phyloP scores from a whole-genome alignment of 768 basidiomycete genomes.

The Tricholoma bakamatsutake region DNA sequence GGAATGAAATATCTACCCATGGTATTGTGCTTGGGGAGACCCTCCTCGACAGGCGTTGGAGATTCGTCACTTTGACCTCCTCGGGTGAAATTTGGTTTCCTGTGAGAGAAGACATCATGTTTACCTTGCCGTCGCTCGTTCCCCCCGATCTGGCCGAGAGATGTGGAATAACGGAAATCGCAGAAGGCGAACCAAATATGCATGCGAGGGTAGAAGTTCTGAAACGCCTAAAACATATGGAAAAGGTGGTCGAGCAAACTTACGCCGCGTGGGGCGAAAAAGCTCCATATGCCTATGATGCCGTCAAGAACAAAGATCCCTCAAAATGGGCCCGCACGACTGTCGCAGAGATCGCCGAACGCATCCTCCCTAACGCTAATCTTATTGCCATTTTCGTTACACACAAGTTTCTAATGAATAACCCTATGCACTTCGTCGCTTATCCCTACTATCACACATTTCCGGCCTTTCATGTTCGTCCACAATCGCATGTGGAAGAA shows the following conservation, averaged over 20 bases:
- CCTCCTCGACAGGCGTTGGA: conserved; percentile 14
- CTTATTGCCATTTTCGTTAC: conserved; percentile 37
- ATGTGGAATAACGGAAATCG: conserved; percentile 34
- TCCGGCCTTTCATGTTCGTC: conserved; percentile 60
- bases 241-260: conserved; percentile 40
- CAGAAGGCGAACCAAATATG: conserved; percentile 30
- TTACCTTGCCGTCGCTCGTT: conserved; percentile 53
- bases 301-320: conserved; percentile 38
- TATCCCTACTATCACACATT: conserved; percentile 38
- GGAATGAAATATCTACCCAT: conserved; percentile 25
- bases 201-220: conserved; percentile 63
- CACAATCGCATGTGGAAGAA: conserved; percentile 46
- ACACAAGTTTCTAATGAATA: conserved; percentile 61
- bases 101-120: conserved; percentile 48
- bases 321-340: conserved; percentile 53
- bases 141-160: conserved; percentile 37
- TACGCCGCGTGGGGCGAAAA: conserved; percentile 21
- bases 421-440: conserved; percentile 48
- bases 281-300: conserved; percentile 36
- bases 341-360: conserved; percentile 43
- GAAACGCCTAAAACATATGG: conserved; percentile 49
- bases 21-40: conserved; percentile 32
- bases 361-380: conserved; percentile 32
- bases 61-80: conserved; percentile 26
- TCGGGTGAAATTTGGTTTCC: conserved; percentile 52